Conservation (phyloP, 2,329 filamentous ascomycete species). For the Colletotrichum noveboracense region DNA sequence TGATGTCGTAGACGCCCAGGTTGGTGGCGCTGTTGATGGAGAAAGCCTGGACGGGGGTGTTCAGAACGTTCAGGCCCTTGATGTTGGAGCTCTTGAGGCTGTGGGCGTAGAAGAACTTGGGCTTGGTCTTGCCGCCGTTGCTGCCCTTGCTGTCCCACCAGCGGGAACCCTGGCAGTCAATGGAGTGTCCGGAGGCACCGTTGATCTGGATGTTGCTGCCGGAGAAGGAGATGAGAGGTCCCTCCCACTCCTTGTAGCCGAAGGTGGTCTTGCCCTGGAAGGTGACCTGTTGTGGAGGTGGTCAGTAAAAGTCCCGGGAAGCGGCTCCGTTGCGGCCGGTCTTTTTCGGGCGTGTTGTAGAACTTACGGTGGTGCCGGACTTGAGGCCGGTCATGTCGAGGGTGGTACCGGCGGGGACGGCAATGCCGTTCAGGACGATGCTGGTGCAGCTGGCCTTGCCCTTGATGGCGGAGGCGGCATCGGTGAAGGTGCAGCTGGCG, state of each 20-base stretch:
- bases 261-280: conserved; percentile 73
- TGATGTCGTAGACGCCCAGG: conserved; percentile 38
- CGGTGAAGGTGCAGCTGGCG: conserved; percentile 58
- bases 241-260: conserved; percentile 68
- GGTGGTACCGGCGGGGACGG: conserved; percentile 62
- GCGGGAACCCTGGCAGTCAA: conserved; percentile 60
- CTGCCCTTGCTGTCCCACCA: conserved; percentile 68
- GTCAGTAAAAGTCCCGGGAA: conserved; percentile 22
- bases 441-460: conserved; percentile 57
- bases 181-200: conserved; percentile 53
- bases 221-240: conserved; percentile 66
- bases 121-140: conserved; percentile 68
- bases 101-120: conserved; percentile 63
- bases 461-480: conserved; percentile 50
- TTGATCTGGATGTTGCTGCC: conserved; percentile 61
- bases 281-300: conserved; percentile 44
- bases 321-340: not conserved
- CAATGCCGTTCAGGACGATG: conserved; percentile 57
- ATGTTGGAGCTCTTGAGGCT: conserved; percentile 40
- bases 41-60: conserved; percentile 48
- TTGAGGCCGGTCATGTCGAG: conserved; percentile 62
- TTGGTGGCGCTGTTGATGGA: conserved; percentile 40
- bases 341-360: fast-evolving
- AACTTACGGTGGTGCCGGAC: conserved; percentile 45
- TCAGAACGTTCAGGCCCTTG: conserved; percentile 42